Evolutionary conservation across 2,329 filamentous ascomycete genomes (phyloP).

Genomic region (Tympanopsis confertula): DNA sequence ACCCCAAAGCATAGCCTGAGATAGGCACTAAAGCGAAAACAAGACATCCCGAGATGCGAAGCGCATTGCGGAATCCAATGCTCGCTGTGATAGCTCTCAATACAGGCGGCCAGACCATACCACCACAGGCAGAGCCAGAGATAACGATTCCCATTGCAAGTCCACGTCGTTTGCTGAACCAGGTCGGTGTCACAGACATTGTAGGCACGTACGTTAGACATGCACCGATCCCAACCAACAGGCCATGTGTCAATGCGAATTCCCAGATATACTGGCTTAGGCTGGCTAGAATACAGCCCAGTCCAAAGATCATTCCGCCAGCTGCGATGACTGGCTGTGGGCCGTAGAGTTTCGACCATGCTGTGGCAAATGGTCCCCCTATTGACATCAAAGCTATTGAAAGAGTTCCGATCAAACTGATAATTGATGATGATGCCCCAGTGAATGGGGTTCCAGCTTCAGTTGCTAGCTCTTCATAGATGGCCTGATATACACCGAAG

Average conservation of each 20-base stretch:
- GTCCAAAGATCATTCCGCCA: slow-evolving; percentile 2
- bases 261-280: slow-evolving; percentile 4
- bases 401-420: slow-evolving; percentile 2
- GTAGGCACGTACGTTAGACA: slow-evolving; percentile 3
- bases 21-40: slow-evolving; percentile 1
- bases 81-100: background rate
- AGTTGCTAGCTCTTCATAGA: slow-evolving; percentile 3
- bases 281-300: slow-evolving; percentile 2
- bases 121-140: background rate
- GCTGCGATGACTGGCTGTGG: slow-evolving; percentile 1
- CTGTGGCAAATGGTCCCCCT: slow-evolving; percentile 2
- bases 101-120: background rate
- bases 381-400: slow-evolving; percentile 3
- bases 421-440: slow-evolving; percentile 1
- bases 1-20: slow-evolving; percentile 1
- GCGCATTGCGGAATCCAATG: slow-evolving; percentile 3
- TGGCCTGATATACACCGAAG: slow-evolving; percentile 3
- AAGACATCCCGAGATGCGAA: slow-evolving; percentile 1
- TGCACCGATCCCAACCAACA: slow-evolving; percentile 1
- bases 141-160: background rate
- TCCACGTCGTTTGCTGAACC: background rate
- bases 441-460: slow-evolving; percentile 1
- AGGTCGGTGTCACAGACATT: slow-evolving; percentile 1
- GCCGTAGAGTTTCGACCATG: slow-evolving; percentile 2
- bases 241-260: slow-evolving; percentile 1